Evolutionary conservation across 129 eudicot species (phyloP).

Genomic region (Arctium lappa): DNA sequence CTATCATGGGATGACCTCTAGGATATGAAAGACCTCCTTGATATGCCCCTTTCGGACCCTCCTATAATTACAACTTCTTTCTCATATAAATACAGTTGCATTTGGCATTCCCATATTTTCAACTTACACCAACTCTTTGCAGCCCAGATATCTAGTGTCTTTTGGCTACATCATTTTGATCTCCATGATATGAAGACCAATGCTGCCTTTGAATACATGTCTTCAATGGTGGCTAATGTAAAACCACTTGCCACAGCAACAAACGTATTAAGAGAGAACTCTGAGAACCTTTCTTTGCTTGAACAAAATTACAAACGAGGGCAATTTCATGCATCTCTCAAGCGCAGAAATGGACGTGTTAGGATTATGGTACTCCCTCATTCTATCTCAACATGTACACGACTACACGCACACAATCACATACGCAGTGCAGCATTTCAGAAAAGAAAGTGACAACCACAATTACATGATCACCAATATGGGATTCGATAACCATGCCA

Average conservation of each 20-base stretch:
- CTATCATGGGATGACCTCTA: not conserved
- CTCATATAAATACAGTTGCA: not conserved
- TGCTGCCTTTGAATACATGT: slow-evolving; percentile 79
- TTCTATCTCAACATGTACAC: not conserved
- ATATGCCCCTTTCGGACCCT: not conserved
- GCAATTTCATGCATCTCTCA: slow-evolving; percentile 59
- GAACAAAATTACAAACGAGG: slow-evolving; percentile 69
- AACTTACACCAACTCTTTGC: slow-evolving; percentile 20
- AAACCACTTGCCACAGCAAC: slow-evolving; percentile 38
- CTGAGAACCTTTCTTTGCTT: slow-evolving; percentile 41
- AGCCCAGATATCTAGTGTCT: slow-evolving; percentile 74
- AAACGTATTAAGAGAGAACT: slow-evolving; percentile 40
- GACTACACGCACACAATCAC: not conserved
- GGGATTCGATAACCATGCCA: too few relatives aligned
- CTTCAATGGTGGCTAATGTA: slow-evolving; percentile 76
- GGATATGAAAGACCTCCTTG: too few relatives aligned
- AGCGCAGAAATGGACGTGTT: slow-evolving; percentile 93
- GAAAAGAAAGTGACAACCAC: not conserved
- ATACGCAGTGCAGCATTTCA: not conserved
- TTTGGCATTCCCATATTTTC: not conserved
- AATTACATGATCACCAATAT: too few relatives aligned
- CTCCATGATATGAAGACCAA: slow-evolving; percentile 51
- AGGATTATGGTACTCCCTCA: slow-evolving; percentile 55
- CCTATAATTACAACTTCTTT: not conserved
- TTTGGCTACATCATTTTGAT: slow-evolving; percentile 82